Percentiles rank a stretch among this genome's conserved stretches.
Conservation (phyloP, 495 filamentous ascomycete genomes). For the Aspergillus avenaceus region DNA sequence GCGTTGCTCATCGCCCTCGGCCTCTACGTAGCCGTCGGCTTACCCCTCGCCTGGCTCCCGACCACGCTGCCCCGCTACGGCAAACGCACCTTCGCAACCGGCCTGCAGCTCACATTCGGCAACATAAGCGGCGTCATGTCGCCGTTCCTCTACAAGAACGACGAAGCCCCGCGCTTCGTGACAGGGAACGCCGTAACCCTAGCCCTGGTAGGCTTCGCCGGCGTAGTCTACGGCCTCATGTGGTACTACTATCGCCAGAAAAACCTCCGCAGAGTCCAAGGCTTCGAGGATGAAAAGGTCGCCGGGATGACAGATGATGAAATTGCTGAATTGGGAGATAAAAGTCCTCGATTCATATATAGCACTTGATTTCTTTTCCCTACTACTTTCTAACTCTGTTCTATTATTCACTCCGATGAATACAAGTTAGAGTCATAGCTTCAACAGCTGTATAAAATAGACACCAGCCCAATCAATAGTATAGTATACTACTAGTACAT, state of each 20-base stretch:
- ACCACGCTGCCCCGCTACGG: slow-evolving; percentile 61
- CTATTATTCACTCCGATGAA: too few species aligned
- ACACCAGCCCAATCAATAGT: too few species aligned
- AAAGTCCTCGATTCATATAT: slow-evolving; percentile 58
- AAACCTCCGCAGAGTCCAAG: slow-evolving; percentile 53
- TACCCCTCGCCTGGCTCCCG: slow-evolving; percentile 66
- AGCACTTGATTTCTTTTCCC: slow-evolving; percentile 36
- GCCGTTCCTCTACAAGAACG: slow-evolving; percentile 48
- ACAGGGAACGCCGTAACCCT: slow-evolving; percentile 46
- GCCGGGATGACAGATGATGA: slow-evolving; percentile 58
- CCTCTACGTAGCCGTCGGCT: slow-evolving; percentile 63
- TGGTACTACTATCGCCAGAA: slow-evolving; percentile 49
- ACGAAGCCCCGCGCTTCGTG: slow-evolving; percentile 38
- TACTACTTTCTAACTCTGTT: too few species aligned
- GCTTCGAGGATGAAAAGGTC: slow-evolving; percentile 50
- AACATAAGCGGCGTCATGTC: slow-evolving; percentile 68
- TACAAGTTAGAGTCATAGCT: too few species aligned
- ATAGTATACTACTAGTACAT: too few species aligned
- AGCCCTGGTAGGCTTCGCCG: slow-evolving; percentile 35
- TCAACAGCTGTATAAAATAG: too few species aligned
- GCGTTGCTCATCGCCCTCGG: slow-evolving; percentile 69
- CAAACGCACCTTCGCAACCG: slow-evolving; percentile 66
- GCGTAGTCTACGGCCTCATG: slow-evolving; percentile 46
- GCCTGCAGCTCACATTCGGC: slow-evolving; percentile 62
- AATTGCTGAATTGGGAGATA: slow-evolving; percentile 66